Base-by-base conservation (phyloP, 495 filamentous ascomycete genomes). In the Talaromyces adpressus region DNA sequence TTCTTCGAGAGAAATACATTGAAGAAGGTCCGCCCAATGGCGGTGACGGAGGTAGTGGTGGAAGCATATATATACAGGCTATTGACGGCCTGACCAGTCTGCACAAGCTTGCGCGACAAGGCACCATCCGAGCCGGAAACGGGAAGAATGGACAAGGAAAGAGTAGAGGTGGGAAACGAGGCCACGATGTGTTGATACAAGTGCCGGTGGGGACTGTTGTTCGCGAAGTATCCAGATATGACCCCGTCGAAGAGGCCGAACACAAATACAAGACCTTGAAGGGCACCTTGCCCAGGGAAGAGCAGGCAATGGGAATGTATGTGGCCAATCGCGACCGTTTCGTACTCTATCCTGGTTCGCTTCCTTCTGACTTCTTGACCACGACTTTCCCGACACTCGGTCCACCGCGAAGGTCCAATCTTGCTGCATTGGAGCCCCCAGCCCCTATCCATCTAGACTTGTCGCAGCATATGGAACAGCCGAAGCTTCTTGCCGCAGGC, bases 161-260 rank as follows among this genome's bases (percentile, higher is more conserved):
- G 69, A 84, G 83, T 59, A 84, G 85, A 61, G 88, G 90, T 34
- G 94, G 94, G 2, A 84, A 85, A 69, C 82, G 91, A 60, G 94
- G 94, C 22, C 86, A 91, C 0, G 94, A 98, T 75, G 71, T 98
- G 2, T 76, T 98, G 61, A 85, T 98, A 51, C 85, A 89, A 39
- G 94, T 98, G 6, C 94, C 95, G 1, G 90, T 98, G 8, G 94
- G 94, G 14, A 98, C 94, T 0, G 87, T 98, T 11, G 82, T 98
- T 2, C 82, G 90, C 20, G 94, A 98, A 73, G 76, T 96, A 11
- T 81, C 81, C 57, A 82, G 94, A 23, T 76, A 84, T 57, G 93
- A 98, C 73, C 92, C 91, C 2, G 78, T 89, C 18, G 82, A 81
- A 39, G 90, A 91, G 61, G 89, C 88, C 63, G 75, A 78, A 56